phyloP scores from a whole-genome alignment of 805 yeast genomes.

The Wickerhamomyces tratensis region DNA sequence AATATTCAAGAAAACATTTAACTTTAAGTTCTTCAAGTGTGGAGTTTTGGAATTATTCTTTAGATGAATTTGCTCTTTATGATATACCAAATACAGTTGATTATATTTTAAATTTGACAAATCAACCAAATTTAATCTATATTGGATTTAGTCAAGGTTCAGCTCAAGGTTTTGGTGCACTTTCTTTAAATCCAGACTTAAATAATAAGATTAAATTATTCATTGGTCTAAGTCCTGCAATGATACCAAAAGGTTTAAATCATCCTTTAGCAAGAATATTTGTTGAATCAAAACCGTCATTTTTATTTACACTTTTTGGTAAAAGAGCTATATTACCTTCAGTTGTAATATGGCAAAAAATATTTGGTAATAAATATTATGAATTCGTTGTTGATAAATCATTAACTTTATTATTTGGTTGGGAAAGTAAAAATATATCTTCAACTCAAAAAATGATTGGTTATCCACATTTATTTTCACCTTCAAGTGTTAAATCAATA shows the following conservation, averaged over 20 bases:
- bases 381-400: slow-evolving; percentile 57
- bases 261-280: slow-evolving; percentile 69
- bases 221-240: slow-evolving; percentile 88
- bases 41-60: slow-evolving; percentile 80
- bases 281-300: slow-evolving; percentile 64
- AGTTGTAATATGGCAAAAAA: slow-evolving; percentile 58
- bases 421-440: slow-evolving; percentile 61
- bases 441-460: slow-evolving; percentile 57
- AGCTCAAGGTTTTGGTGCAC: slow-evolving; percentile 84
- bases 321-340: slow-evolving; percentile 67
- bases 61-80: slow-evolving; percentile 85
- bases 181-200: slow-evolving; percentile 54
- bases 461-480: slow-evolving; percentile 74
- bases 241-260: slow-evolving; percentile 80
- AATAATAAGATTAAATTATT: slow-evolving; percentile 47
- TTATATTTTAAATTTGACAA: slow-evolving; percentile 50
- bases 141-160: slow-evolving; percentile 93
- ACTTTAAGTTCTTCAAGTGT: slow-evolving; percentile 17
- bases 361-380: slow-evolving; percentile 55
- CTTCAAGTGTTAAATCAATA: slow-evolving; percentile 72
- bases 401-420: slow-evolving; percentile 52
- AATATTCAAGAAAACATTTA: slow-evolving; percentile 47
- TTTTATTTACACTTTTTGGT: slow-evolving; percentile 68
- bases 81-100: slow-evolving; percentile 83
- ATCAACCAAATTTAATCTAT: slow-evolving; percentile 39